Evolutionary conservation across 1,139 yeast species (phyloP).

Genomic region (Pichia sp.): DNA sequence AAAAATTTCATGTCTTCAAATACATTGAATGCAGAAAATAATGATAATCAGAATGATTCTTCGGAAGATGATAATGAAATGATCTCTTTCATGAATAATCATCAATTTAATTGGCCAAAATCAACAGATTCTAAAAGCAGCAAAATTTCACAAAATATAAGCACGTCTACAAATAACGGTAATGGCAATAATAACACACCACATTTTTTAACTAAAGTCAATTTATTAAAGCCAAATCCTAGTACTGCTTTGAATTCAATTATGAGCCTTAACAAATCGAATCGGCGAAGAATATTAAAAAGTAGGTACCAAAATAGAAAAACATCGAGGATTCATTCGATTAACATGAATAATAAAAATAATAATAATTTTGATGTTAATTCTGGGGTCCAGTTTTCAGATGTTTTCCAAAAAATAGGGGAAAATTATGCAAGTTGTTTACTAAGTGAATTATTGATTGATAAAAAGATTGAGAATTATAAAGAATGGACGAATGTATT

Average conservation of each 20-base stretch:
- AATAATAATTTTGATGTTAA: conserved; percentile 27
- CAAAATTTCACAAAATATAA: neutral
- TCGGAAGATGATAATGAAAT: conserved; percentile 25
- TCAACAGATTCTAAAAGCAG: conserved; percentile 4
- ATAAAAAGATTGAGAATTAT: conserved; percentile 53
- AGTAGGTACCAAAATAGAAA: conserved; percentile 10
- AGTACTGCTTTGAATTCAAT: neutral
- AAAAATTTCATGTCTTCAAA: neutral
- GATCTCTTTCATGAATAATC: conserved; percentile 29
- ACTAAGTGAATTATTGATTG: conserved; percentile 60
- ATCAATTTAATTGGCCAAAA: conserved; percentile 25
- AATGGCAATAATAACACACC: neutral
- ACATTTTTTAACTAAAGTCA: conserved; percentile 4
- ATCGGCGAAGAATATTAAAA: conserved; percentile 15
- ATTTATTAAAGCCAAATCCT: conserved; percentile 3
- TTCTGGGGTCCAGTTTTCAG: conserved; percentile 25
- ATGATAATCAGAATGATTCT: conserved; percentile 3
- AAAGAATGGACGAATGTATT: conserved; percentile 51
- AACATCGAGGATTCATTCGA: conserved; percentile 6
- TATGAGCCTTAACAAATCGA: conserved; percentile 1
- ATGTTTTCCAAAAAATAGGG: conserved; percentile 30
- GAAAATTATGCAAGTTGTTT: conserved; percentile 39
- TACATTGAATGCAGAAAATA: neutral
- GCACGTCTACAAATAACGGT: no score
- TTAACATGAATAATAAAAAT: conserved; percentile 7